These are phyloP conservation scores for Verticillium alfalfae DNA, from an alignment of 2,329 filamentous ascomycete species.

Conservation along the genomic window DNA sequence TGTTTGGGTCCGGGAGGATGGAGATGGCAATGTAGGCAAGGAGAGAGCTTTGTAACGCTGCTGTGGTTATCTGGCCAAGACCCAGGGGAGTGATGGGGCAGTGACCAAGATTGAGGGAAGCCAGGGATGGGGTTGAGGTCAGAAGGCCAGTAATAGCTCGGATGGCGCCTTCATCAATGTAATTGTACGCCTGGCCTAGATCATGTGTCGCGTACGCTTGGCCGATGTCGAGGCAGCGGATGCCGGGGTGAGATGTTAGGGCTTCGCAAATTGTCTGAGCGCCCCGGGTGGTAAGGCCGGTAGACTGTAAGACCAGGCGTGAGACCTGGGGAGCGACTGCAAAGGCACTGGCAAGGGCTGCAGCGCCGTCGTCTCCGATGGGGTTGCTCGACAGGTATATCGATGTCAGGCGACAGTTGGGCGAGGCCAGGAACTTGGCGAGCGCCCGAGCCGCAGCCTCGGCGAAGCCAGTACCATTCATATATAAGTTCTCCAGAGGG, in stretches of 20 bases:
- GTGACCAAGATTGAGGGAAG: slow-evolving; percentile 36
- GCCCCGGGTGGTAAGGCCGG: slow-evolving; percentile 33
- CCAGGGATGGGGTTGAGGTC: slow-evolving; percentile 20
- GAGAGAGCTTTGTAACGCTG: slow-evolving; percentile 24
- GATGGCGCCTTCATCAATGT: slow-evolving; percentile 31
- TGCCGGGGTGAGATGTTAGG: slow-evolving; percentile 23
- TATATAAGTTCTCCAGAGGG: slow-evolving; percentile 27
- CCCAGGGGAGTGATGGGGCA: slow-evolving; percentile 24
- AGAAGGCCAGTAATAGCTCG: slow-evolving; percentile 27
- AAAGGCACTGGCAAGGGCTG: slow-evolving; percentile 23
- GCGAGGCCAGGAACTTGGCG: slow-evolving; percentile 23
- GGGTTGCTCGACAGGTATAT: slow-evolving; percentile 32
- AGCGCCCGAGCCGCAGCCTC: slow-evolving; percentile 21
- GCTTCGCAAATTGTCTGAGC: slow-evolving; percentile 29
- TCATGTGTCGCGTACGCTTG: slow-evolving; percentile 42
- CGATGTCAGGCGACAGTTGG: slow-evolving; percentile 25
- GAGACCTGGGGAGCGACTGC: slow-evolving; percentile 23
- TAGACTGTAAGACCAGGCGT: slow-evolving; percentile 34
- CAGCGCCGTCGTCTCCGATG: slow-evolving; percentile 24
- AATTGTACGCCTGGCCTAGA: slow-evolving; percentile 40
- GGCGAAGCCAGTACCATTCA: slow-evolving; percentile 29
- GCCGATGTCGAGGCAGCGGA: slow-evolving; percentile 35
- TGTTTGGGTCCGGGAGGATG: slow-evolving; percentile 23
- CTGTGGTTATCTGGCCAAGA: slow-evolving; percentile 19
- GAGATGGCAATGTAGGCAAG: slow-evolving; percentile 30